phyloP scores from a whole-genome alignment of 129 eudicot genomes.

The Arctium lappa region DNA sequence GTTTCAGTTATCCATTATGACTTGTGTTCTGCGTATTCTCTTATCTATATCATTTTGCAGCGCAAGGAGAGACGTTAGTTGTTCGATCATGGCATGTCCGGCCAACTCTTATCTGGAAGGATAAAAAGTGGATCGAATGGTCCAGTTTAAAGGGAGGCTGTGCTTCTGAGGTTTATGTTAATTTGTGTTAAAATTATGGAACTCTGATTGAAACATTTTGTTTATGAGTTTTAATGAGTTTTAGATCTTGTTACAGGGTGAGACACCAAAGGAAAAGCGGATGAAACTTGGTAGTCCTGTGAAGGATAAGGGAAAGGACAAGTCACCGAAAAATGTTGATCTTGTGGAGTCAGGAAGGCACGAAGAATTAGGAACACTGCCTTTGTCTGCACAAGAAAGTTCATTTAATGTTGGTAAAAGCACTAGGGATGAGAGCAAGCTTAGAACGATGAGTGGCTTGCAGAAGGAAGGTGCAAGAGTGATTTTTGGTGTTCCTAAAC shows the following conservation, averaged over 20 bases:
- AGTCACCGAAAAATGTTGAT: constrained; percentile 23
- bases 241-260: constrained; percentile 47
- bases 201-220: not conserved
- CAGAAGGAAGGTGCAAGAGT: constrained; percentile 78
- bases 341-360: constrained; percentile 37
- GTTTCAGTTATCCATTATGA: not conserved
- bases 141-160: constrained; percentile 32
- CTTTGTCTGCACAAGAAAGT: constrained; percentile 45
- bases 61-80: constrained; percentile 52
- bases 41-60: constrained; percentile 37
- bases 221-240: not conserved
- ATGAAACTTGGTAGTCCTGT: constrained; percentile 43
- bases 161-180: constrained; percentile 57
- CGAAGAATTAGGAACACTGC: constrained; percentile 45
- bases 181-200: not conserved
- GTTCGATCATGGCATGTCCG: constrained; percentile 80
- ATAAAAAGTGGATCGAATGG: constrained; percentile 78
- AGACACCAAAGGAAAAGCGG: constrained; percentile 72
- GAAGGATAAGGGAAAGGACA: constrained; percentile 44
- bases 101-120: constrained; percentile 67
- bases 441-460: constrained; percentile 45
- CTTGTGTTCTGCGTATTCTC: not conserved
- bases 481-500: constrained; percentile 91
- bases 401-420: constrained; percentile 57
- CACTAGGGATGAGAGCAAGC: constrained; percentile 42